phyloP scores from a whole-genome alignment of 1,284 basidiomycete genomes.

The Naganishia sp. region DNA sequence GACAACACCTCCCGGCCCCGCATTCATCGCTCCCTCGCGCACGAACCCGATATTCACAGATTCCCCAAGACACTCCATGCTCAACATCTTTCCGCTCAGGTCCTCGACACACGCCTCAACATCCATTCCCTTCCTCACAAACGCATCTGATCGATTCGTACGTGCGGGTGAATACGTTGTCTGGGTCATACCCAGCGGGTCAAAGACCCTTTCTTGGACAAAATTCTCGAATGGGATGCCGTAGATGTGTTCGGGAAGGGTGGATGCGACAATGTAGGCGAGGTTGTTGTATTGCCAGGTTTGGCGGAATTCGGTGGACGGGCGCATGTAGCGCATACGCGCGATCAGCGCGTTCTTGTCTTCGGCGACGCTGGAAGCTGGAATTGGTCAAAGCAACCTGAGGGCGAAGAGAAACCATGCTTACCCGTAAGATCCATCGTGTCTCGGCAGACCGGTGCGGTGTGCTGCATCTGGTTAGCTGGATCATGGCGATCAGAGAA shows the following conservation, averaged over 20 bases:
- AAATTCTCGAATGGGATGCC: slow-evolving; percentile 38
- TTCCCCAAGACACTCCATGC: slow-evolving; percentile 34
- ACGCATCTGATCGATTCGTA: slow-evolving; percentile 36
- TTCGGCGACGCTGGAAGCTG: slow-evolving; percentile 1
- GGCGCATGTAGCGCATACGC: slow-evolving; percentile 38
- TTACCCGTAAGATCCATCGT: slow-evolving; percentile 33
- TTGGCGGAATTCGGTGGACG: slow-evolving; percentile 42
- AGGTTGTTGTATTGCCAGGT: slow-evolving; percentile 46
- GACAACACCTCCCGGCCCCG: slow-evolving; percentile 42
- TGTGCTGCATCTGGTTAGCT: slow-evolving; percentile 35
- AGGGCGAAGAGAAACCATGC: not conserved
- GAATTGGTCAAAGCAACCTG: not conserved
- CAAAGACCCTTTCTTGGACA: slow-evolving; percentile 40
- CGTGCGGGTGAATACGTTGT: slow-evolving; percentile 37
- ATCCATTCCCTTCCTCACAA: slow-evolving; percentile 29
- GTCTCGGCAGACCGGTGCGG: slow-evolving; percentile 36
- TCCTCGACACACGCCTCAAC: slow-evolving; percentile 27
- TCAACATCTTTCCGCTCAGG: slow-evolving; percentile 16
- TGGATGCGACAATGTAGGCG: slow-evolving; percentile 38
- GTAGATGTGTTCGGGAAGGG: slow-evolving; percentile 40
- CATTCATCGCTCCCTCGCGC: slow-evolving; percentile 33
- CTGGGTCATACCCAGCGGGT: slow-evolving; percentile 41
- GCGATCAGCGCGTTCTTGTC: slow-evolving; percentile 27
- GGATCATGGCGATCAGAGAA: not conserved
- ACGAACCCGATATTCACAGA: slow-evolving; percentile 33